Base-by-base conservation (phyloP, 2,329 filamentous ascomycete species). In the Endoconidiophora polonica region DNA sequence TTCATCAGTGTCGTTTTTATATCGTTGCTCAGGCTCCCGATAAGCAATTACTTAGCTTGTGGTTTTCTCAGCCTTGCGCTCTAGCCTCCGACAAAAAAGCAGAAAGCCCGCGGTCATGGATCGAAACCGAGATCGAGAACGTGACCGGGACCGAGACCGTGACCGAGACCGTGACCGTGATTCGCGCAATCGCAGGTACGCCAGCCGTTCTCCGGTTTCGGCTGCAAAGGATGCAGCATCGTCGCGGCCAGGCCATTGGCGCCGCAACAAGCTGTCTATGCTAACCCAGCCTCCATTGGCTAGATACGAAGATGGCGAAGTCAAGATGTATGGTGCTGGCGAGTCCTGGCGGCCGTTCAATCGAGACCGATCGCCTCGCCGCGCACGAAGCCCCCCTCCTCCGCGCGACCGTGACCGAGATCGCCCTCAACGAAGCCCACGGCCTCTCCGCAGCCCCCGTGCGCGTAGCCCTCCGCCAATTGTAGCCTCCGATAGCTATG, bases 261-360 rank as follows among this genome's bases (percentile, higher is more conserved):
- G 22, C 47, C 16, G 33, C 16, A 50, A 16, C 18, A 29, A 29
- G 16, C 23, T 14, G 16, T 46, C 38, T 26, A 18, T 20, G 16
- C 39, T 49, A 14, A 42, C 20, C 37, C 36, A 42, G 53, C 29
- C 29, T 33, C 29, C 29, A 7, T 33, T 12, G 12, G 29, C 29
- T 33, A 77, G 74, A 59, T 78, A 74, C 57, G 74, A 78, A 55
- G 74, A 78, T 56, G 74, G 74, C 42, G 74, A 78, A 62, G 75
- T 78, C 49, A 72, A 76, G 55, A 68, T 74, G 58, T 78, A 77
- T 59, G 74, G 74, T 47, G 75, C 75, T 10, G 74, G 74, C 52
- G 74, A 78, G 61, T 77, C 73, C 37, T 78, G 76, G 66, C 66
- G 74, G 53, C 74, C 74, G 9, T 77, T 72, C 52, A 75, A 74